Percentiles rank a stretch among this genome's conserved stretches.
These are phyloP conservation scores for Malassezia psittaci DNA, from an alignment of 1,284 basidiomycete species.

Conservation along the genomic window DNA sequence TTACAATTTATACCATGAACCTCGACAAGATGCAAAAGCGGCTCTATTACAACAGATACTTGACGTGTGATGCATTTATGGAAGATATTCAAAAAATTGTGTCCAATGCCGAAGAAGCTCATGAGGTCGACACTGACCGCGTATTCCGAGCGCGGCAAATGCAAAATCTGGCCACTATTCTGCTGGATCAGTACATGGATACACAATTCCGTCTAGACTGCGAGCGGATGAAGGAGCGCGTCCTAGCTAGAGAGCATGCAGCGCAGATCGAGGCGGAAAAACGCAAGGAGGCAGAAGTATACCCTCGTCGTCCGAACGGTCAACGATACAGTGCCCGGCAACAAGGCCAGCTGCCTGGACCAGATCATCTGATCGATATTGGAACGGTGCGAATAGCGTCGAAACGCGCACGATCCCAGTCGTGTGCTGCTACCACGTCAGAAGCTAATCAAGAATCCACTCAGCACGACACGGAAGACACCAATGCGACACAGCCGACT, in stretches of 20 bases:
- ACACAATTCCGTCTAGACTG: conserved; percentile 71
- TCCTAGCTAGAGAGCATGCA: conserved; percentile 55
- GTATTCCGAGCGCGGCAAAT: conserved; percentile 77
- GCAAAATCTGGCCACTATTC: conserved; percentile 73
- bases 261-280: conserved; percentile 32
- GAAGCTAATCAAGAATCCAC: not conserved
- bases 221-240: conserved; percentile 72
- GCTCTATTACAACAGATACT: conserved; percentile 75
- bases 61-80: conserved; percentile 76
- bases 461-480: not conserved
- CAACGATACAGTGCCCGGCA: conserved; percentile 53
- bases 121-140: conserved; percentile 60
- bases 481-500: not conserved
- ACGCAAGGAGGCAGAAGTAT: conserved; percentile 49
- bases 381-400: conserved; percentile 20
- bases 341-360: conserved; percentile 61
- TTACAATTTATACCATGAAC: conserved; percentile 44
- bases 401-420: conserved; percentile 26
- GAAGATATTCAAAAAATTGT: conserved; percentile 80
- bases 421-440: not conserved
- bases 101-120: conserved; percentile 61
- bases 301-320: conserved; percentile 23
- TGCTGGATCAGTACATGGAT: conserved; percentile 76
- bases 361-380: conserved; percentile 20
- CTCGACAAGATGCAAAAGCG: conserved; percentile 81